phyloP scores from a whole-genome alignment of 495 filamentous ascomycete genomes.

The Hypoxylon intermedium region DNA sequence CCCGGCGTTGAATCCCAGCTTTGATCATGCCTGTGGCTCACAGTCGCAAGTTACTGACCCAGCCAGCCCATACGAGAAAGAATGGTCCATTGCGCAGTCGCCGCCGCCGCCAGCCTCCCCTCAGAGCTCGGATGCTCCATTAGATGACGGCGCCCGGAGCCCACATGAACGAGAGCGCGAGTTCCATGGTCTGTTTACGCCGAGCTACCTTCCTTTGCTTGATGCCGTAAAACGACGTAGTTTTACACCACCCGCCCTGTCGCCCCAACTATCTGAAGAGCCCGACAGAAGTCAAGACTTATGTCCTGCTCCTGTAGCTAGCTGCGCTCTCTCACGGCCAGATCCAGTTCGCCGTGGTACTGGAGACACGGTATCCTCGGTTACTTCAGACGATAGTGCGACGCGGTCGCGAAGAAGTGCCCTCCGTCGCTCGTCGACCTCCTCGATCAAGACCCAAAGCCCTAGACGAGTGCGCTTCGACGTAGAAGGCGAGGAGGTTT shows the following conservation, averaged over 20 bases:
- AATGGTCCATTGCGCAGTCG: constrained; percentile 46
- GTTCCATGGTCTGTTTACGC: constrained; percentile 67
- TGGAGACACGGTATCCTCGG: constrained; percentile 50
- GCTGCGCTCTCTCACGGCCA: constrained; percentile 17
- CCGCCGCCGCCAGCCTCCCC: constrained; percentile 53
- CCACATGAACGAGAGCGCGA: constrained; percentile 62
- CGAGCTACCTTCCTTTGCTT: constrained; percentile 64
- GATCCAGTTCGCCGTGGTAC: constrained; percentile 37
- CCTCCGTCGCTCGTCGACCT: constrained; percentile 55
- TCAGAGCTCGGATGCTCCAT: constrained; percentile 45
- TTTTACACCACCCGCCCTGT: constrained; percentile 33
- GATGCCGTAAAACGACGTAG: constrained; percentile 50
- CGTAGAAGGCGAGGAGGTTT: constrained; percentile 59
- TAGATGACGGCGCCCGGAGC: constrained; percentile 46
- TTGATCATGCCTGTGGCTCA: constrained; percentile 22
- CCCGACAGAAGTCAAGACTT: constrained; percentile 38
- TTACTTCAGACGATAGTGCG: constrained; percentile 52
- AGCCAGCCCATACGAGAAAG: constrained; percentile 32
- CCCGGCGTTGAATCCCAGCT: constrained; percentile 45
- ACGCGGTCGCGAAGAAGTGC: constrained; percentile 54
- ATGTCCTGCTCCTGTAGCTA: constrained; percentile 8
- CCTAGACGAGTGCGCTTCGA: constrained; percentile 63
- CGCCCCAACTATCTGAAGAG: constrained; percentile 35
- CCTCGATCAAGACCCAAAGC: constrained; percentile 51
- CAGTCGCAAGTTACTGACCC: constrained; percentile 22